These are phyloP conservation scores for Lyophyllum semitale DNA, from an alignment of 768 basidiomycete genomes.

Conservation along the genomic window DNA sequence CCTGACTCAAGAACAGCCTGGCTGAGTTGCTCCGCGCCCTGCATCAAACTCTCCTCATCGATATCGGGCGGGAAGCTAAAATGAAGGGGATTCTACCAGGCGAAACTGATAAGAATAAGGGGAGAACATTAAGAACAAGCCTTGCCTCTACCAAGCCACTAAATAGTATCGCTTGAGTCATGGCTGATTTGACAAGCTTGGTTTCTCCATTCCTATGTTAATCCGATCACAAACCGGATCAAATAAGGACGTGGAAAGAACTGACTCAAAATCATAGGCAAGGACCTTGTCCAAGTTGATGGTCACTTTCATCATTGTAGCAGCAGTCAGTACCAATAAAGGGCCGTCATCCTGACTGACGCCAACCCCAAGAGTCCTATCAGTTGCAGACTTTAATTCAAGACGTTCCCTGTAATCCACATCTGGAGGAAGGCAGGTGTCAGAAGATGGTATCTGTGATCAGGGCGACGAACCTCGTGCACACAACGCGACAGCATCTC, in stretches of 20 bases:
- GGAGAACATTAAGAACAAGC: background rate
- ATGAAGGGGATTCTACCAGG: constrained; percentile 66
- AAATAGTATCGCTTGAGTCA: constrained; percentile 84
- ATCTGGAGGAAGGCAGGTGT: constrained; percentile 37
- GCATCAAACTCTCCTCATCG: constrained; percentile 79
- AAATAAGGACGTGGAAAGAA: constrained; percentile 3
- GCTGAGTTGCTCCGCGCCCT: constrained; percentile 77
- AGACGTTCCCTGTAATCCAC: constrained; percentile 73
- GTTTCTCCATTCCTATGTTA: constrained; percentile 57
- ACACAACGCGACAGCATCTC: constrained; percentile 74
- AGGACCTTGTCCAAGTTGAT: constrained; percentile 64
- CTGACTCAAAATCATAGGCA: constrained; percentile 66
- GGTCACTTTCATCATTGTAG: constrained; percentile 66
- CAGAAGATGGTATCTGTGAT: background rate
- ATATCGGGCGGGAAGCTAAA: constrained; percentile 83
- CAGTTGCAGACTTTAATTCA: constrained; percentile 65
- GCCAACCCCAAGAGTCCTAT: constrained; percentile 73
- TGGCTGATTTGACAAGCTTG: constrained; percentile 71
- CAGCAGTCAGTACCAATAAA: constrained; percentile 64
- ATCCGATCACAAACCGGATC: background rate
- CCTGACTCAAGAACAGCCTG: constrained; percentile 72
- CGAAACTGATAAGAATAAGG: background rate
- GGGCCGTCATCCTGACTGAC: constrained; percentile 51
- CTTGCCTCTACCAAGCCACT: constrained; percentile 65
- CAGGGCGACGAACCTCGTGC: constrained; percentile 50